Percentiles rank a stretch among this genome's conserved stretches.
These are phyloP conservation scores for Cornus controversa DNA, from an alignment of 148 eudicot genomes.

Conservation along the genomic window DNA sequence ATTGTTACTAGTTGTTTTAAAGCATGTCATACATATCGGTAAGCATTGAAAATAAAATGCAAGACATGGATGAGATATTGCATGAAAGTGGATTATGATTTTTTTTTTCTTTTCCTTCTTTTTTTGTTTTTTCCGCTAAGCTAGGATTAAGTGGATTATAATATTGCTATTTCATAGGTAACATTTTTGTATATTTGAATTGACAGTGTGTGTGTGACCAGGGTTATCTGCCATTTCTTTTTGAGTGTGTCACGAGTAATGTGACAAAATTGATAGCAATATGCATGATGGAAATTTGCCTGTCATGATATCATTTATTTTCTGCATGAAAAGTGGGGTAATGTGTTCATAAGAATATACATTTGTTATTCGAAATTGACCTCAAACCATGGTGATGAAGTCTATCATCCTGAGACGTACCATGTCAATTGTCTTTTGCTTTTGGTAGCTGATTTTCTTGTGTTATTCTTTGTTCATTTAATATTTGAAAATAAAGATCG, in stretches of 20 bases:
- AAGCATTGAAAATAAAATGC: neutral
- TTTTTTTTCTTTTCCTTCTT: too few relatives aligned
- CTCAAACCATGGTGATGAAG: neutral
- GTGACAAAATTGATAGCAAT: neutral
- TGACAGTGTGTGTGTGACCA: neutral
- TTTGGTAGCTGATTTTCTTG: too few relatives aligned
- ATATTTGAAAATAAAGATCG: too few relatives aligned
- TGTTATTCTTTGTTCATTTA: too few relatives aligned
- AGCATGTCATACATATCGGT: neutral
- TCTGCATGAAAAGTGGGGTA: neutral
- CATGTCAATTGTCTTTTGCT: too few relatives aligned
- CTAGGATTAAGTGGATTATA: too few relatives aligned
- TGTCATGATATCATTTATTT: neutral
- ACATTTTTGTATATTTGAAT: too few relatives aligned
- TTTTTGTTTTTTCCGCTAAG: too few relatives aligned
- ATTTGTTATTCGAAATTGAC: neutral
- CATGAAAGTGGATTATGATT: too few relatives aligned
- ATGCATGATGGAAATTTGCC: neutral
- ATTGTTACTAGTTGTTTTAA: neutral
- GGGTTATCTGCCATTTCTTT: neutral
- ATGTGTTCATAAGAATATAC: too few relatives aligned
- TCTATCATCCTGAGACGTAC: neutral
- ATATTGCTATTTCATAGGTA: too few relatives aligned
- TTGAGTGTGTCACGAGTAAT: neutral
- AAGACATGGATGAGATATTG: neutral